Conservation (phyloP, 1,284 basidiomycete genomes). For the Trichosporon sp. region DNA sequence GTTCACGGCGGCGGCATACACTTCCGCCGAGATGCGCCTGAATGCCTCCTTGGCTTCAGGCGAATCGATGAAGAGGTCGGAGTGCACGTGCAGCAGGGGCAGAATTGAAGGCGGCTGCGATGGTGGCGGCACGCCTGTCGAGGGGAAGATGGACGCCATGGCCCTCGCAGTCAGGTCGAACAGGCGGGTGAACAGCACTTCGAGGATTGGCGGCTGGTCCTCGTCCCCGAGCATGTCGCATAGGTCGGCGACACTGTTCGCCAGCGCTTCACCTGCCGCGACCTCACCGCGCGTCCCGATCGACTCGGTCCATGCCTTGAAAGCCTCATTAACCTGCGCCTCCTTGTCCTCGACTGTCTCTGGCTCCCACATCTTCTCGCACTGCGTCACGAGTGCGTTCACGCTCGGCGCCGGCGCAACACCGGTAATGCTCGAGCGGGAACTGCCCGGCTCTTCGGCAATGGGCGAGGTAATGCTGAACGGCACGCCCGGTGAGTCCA, state of each 20-base stretch:
- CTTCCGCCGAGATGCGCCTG: conserved; percentile 43
- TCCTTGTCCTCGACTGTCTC: conserved; percentile 43
- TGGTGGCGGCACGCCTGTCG: conserved; percentile 35
- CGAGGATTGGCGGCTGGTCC: conserved; percentile 36
- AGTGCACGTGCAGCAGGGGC: conserved; percentile 40
- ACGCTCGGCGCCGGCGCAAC: neutral
- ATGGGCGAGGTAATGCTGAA: neutral
- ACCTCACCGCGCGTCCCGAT: conserved; percentile 40
- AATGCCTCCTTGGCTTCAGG: conserved; percentile 27
- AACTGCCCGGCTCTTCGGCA: neutral
- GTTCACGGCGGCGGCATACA: conserved; percentile 47
- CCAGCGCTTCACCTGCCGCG: conserved; percentile 28
- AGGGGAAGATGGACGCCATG: conserved; percentile 43
- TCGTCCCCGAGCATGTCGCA: conserved; percentile 25
- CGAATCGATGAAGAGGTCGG: conserved; percentile 34
- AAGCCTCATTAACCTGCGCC: conserved; percentile 41
- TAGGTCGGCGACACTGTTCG: conserved; percentile 38
- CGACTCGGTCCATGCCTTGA: conserved; percentile 42
- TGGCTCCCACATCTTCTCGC: conserved; percentile 52
- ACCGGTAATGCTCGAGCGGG: neutral
- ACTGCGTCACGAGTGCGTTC: conserved; percentile 43
- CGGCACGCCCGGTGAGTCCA: neutral
- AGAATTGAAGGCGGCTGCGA: conserved; percentile 43
- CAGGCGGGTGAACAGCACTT: conserved; percentile 35
- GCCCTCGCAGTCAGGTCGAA: conserved; percentile 34